Conservation (phyloP, 352 stramenopile genomes). For the Globisporangium parvum region DNA sequence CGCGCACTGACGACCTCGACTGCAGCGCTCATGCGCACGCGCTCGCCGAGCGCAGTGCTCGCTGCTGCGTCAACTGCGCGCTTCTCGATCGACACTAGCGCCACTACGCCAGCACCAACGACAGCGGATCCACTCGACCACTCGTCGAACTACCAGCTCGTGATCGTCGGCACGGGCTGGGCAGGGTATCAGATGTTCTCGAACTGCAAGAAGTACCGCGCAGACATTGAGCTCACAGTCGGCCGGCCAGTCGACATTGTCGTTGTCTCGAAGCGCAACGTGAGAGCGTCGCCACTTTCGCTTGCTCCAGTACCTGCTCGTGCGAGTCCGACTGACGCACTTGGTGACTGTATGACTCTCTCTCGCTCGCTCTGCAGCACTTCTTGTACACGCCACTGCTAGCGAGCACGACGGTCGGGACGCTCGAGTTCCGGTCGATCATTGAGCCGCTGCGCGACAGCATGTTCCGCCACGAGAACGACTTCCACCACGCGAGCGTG, state of each 20-base stretch:
- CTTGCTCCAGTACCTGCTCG: neutral
- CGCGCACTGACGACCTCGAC: neutral
- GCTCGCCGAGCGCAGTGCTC: neutral
- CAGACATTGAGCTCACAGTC: constrained; percentile 59
- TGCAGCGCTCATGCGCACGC: neutral
- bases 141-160: constrained; percentile 56
- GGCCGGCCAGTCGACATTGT: constrained; percentile 64
- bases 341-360: neutral
- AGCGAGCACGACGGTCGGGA: constrained; percentile 92
- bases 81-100: neutral
- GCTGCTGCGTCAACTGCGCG: neutral
- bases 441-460: constrained; percentile 93
- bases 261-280: constrained; percentile 77
- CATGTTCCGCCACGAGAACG: constrained; percentile 58
- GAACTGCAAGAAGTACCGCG: constrained; percentile 68
- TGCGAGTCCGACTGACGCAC: no score
- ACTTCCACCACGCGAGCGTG: constrained; percentile 73
- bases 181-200: constrained; percentile 73
- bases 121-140: constrained; percentile 3
- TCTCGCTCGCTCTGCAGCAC: constrained; percentile 53
- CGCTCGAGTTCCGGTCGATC: constrained; percentile 96
- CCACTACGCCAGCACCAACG: neutral
- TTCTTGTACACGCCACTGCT: constrained; percentile 98
- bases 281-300: constrained; percentile 15
- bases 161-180: constrained; percentile 77